Conservation (phyloP, 345 rosid genomes). For the Erodium maritimum region DNA sequence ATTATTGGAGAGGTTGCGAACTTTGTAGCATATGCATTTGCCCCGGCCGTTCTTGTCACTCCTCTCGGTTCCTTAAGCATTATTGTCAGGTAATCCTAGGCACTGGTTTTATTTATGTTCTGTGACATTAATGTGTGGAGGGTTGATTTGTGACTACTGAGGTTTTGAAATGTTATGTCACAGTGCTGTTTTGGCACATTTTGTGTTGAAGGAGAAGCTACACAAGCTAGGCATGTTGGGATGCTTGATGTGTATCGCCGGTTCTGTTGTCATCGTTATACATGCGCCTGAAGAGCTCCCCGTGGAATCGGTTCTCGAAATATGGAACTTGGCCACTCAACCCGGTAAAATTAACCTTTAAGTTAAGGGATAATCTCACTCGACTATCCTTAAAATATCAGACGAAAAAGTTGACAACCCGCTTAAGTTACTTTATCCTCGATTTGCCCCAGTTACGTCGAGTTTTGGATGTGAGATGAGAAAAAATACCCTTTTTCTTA, state of each 20-base stretch:
- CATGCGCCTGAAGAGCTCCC: constrained; percentile 84
- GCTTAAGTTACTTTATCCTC: too few relatives aligned
- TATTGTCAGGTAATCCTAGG: constrained; percentile 51
- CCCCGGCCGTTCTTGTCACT: constrained; percentile 83
- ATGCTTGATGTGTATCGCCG: constrained; percentile 82
- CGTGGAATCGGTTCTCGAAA: constrained; percentile 62
- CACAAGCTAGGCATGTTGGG: constrained; percentile 69
- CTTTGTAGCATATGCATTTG: constrained; percentile 85
- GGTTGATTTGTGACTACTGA: too few relatives aligned
- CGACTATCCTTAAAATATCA: too few relatives aligned
- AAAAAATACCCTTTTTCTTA: too few relatives aligned
- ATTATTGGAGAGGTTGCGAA: constrained; percentile 93
- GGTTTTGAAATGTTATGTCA: too few relatives aligned
- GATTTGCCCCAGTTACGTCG: too few relatives aligned
- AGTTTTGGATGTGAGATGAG: too few relatives aligned
- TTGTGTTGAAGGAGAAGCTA: constrained; percentile 65
- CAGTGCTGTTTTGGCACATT: constrained; percentile 88
- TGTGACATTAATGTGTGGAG: too few relatives aligned
- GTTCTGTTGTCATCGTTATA: constrained; percentile 72
- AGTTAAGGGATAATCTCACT: too few relatives aligned
- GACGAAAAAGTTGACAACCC: too few relatives aligned
- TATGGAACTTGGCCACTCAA: constrained; percentile 79
- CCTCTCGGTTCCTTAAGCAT: constrained; percentile 95
- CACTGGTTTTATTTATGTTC: too few relatives aligned
- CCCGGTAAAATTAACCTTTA: constrained; percentile 26